Base-by-base conservation (phyloP, 2,329 filamentous ascomycete species). In the Fusarium goolgardi region DNA sequence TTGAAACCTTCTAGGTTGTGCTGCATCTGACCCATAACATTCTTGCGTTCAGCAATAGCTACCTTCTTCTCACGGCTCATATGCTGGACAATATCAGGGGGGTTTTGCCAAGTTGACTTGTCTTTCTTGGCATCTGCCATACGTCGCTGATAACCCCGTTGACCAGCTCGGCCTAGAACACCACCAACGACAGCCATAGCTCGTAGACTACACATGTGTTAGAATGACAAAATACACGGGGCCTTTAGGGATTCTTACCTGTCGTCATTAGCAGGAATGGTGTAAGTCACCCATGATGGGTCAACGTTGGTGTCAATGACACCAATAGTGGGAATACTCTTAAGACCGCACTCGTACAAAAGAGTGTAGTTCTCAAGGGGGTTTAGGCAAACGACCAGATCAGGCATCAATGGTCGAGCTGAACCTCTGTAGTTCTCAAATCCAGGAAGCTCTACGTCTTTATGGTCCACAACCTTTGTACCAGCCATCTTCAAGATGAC, bases 211-310 rank as follows among this genome's bases (percentile, higher is more conserved):
- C 2, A 35, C 2, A 37, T 21, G 13, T 32, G 57, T 78, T 70
- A 81, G 76, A 43, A 49, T 55, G 27, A 12, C 29, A 31, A 29
- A 27, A 12, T 15, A 12, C 18, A 6, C 29, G 37, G 20, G 18
- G 11, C 29, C 25, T 40, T 9, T 35, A 12, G 21, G 16, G 7
- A 37, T 45, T 77, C 84, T 75, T 78, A 93, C 91, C 90, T 94
- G 84, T 99, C 96, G 76, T 99, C 96, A 78, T 99, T 99, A 51
- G 93, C 93, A 3, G 96, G 96, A 71, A 99, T 97, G 16, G 92
- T 92, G 77, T 99, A 99, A 6, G 96, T 98, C 51, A 98, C 94
- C 88, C 92, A 95, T 1, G 93, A 93, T 1, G 96, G 93, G 79
- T 98, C 92, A 4, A 90, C 90, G 78, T 99, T 92, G 1, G 96